phyloP scores from a whole-genome alignment of 1,284 basidiomycete species.

The Pascua guehoae region DNA sequence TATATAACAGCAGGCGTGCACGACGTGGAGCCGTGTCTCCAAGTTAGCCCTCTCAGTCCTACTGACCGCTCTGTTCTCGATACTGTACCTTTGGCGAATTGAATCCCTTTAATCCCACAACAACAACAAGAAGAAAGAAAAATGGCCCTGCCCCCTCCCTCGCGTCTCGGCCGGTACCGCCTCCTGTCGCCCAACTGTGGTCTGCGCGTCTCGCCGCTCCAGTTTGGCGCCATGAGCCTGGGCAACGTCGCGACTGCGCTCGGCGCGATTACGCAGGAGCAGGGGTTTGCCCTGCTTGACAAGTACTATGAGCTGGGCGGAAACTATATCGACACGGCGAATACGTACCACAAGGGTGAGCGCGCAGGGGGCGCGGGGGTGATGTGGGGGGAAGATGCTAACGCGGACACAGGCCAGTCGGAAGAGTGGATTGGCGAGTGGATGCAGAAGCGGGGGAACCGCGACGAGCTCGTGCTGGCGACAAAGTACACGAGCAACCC shows the following conservation, averaged over 20 bases:
- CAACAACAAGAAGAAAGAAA: too few relatives aligned
- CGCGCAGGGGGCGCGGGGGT: background rate
- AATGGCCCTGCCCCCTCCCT: conserved; percentile 8
- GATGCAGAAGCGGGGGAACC: conserved; percentile 42
- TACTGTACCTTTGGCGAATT: too few relatives aligned
- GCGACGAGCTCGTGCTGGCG: conserved; percentile 30
- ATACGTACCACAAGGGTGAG: conserved; percentile 39
- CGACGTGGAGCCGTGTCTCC: too few relatives aligned
- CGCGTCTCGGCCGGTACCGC: conserved; percentile 48
- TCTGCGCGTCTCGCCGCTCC: conserved; percentile 53
- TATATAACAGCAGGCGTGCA: too few relatives aligned
- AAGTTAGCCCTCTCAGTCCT: too few relatives aligned
- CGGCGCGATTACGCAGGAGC: conserved; percentile 19
- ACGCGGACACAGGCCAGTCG: conserved; percentile 18
- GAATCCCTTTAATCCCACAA: too few relatives aligned
- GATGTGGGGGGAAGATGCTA: background rate
- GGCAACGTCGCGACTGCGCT: conserved; percentile 50
- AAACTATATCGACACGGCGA: conserved; percentile 48
- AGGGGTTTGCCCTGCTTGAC: conserved; percentile 43
- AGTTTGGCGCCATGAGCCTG: conserved; percentile 55
- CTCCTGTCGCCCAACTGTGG: conserved; percentile 52
- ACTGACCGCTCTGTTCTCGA: too few relatives aligned
- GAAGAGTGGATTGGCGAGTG: conserved; percentile 50
- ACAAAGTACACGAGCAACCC: conserved; percentile 30
- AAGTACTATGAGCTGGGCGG: conserved; percentile 40